Base-by-base conservation (phyloP, 2,329 filamentous ascomycete species). In the Geosmithia morbida region DNA sequence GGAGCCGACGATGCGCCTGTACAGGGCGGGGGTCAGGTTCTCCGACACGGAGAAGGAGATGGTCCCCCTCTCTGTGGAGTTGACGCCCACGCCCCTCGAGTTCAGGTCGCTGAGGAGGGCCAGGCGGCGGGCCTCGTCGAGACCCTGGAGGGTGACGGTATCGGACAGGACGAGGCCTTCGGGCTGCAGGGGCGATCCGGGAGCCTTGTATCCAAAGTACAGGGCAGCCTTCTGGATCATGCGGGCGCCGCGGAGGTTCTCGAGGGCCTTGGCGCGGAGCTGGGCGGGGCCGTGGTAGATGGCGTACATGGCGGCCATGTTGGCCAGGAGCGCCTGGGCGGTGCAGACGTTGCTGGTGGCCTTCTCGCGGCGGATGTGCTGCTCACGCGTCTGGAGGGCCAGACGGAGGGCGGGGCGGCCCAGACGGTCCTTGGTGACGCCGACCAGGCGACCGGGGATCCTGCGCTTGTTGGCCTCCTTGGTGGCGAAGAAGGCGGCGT, bases 261-360 rank as follows among this genome's bases (percentile, higher is more conserved):
- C 79, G 61, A 89, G 77, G 1, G 90, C 89, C 60, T 96, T 96
- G 14, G 79, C 75, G 65, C 81, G 87, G 46, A 97, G 68, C 17
- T 89, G 88, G 47, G 79, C 66, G 1, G 90, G 90, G 3, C 90
- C 90, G 61, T 97, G 90, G 64, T 96, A 97, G 47, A 96, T 74
- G 46, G 88, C 89, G 60, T 95, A 97, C 69, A 96, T 83, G 48
- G 89, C 87, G 55, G 81, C 90, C 87, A 96, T 96, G 64, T 97
- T 97, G 39, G 90, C 90, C 46, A 96, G 72, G 22, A 97, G 70
- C 8, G 90, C 90, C 66, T 97, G 90, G 1, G 90, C 89, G 1
- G 90, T 97, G 69, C 90, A 97, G 50, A 96, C 89, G 60, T 97
- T 97, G 70, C 88, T 95, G 2, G 90, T 97, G 1, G 90, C 90